Evolutionary conservation across 2,329 filamentous ascomycete genomes (phyloP), one percentile per base, ranked within the genome.

Genomic region (Exophiala viscosa): DNA sequence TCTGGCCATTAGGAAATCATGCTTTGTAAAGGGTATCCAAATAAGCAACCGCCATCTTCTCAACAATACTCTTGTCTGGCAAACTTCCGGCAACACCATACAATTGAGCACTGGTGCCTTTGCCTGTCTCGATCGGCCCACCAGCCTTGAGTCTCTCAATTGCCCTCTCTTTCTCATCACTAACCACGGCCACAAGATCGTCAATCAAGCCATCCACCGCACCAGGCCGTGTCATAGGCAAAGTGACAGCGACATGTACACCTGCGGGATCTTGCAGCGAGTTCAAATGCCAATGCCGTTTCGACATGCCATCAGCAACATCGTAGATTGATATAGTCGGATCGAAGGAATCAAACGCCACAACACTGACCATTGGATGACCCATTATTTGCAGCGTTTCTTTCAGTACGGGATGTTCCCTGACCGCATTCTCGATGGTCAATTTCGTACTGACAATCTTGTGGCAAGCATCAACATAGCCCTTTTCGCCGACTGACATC

Each of bases 31-130:
- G 69, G 47, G 93, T 86, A 73, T 97, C 91, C 67, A 97, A 76
- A 71, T 97, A 99, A 0, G 90, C 92, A 61, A 80, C 88, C 1
- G 91, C 92, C 67, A 99, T 73, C 64, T 95, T 89, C 60, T 89
- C 88, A 31, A 99, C 90, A 32, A 99, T 86, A 62, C 87, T 90
- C 81, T 97, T 97, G 69, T 99, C 95, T 1, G 93, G 93, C 70
- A 99, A 72, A 65, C 88, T 95, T 5, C 93, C 93, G 0, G 93
- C 93, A 52, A 99, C 91, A 49, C 93, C 93, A 71, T 99, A 99
- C 57, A 99, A 73, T 3, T 91, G 91, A 1, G 90, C 88, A 11
- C 89, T 84, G 68, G 96, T 88, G 2, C 73, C 83, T 5, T 79
- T 78, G 48, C 72, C 73, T n/a, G 65, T 66, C 31, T 60, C 60